These are phyloP conservation scores for Acer negundo DNA, from an alignment of 345 rosid genomes.

Conservation along the genomic window DNA sequence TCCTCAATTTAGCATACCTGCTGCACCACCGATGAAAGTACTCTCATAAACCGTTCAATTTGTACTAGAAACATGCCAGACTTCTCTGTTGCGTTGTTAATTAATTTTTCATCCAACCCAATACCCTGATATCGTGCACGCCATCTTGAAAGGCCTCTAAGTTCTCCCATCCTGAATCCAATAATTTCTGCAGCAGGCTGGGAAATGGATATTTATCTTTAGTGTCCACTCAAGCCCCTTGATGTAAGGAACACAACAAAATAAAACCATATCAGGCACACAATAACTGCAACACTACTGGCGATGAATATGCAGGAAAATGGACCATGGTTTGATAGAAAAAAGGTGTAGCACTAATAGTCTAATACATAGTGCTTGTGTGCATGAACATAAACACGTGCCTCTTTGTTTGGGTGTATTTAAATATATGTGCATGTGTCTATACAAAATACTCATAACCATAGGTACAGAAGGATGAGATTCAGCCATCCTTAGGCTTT, in stretches of 20 bases:
- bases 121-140: constrained; percentile 73
- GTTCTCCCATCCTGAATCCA: constrained; percentile 93
- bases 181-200: constrained; percentile 97
- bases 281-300: constrained; percentile 2
- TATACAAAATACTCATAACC: not conserved
- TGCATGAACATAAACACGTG: not conserved
- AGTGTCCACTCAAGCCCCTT: constrained; percentile 36
- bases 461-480: not conserved
- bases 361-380: too few species aligned
- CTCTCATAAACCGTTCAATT: constrained; percentile 81
- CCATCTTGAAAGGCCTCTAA: constrained; percentile 93
- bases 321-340: not conserved
- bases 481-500: not conserved
- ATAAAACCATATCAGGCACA: constrained; percentile 21
- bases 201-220: constrained; percentile 42
- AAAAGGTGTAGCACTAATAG: not conserved
- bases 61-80: constrained; percentile 78
- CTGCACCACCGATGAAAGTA: constrained; percentile 78
- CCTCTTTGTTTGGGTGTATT: not conserved
- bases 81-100: constrained; percentile 67
- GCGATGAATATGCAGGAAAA: constrained; percentile 3
- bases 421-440: not conserved
- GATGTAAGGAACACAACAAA: constrained; percentile 19
- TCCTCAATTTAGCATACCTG: constrained; percentile 53
- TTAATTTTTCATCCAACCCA: constrained; percentile 79